Base-by-base conservation (phyloP, 805 yeast genomes). In the Ogataea polymorpha region DNA sequence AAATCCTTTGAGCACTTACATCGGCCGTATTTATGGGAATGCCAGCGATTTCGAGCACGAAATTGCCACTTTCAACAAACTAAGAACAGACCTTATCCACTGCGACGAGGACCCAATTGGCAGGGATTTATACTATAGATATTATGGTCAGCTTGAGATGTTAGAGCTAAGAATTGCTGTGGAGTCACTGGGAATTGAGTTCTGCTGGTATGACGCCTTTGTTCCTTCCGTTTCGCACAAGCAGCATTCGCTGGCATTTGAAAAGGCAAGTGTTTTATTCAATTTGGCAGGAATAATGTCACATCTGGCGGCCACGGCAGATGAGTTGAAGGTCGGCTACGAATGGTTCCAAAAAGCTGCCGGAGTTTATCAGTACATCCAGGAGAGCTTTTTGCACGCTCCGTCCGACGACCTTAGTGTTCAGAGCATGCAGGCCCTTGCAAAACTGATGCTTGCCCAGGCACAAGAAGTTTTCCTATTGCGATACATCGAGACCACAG, bases 191-290 rank as follows among this genome's bases (percentile, higher is more conserved):
- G 70, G 72, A 42, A 58, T 83, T 9, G 72, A 74, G 40, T 91
- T 90, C 59, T 71, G 78, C 0, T 91, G 98, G 98, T 65, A 66
- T 49, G 96, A 90, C 57, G 82, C 93, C 5, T 86, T 80, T 55
- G 66, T 70, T 37, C 65, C 66, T 6, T 50, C 67, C 0, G 44
- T 68, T 1, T 63, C 71, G 11, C 74, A 74, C 45, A 69, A 83
- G n/a, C 96, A 90, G 58, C 76, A 75, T 53, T 82, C 96, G 0
- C 55, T 86, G 32, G 88, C 96, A 0, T 89, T 86, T 57, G 99
- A 91, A 56, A 91, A 91, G 64, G 96, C 96, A 0, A 77, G 85
- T 18, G 67, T 83, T 2, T 68, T 93, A 39, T 91, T 82, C 71
- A 90, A 90, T 55, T 63, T 90, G 38, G 96, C 80, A 1, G 72